Evolutionary conservation across 192 early-diverging fungal genomes (phyloP).

Genomic region (Thamnidium elegans): DNA sequence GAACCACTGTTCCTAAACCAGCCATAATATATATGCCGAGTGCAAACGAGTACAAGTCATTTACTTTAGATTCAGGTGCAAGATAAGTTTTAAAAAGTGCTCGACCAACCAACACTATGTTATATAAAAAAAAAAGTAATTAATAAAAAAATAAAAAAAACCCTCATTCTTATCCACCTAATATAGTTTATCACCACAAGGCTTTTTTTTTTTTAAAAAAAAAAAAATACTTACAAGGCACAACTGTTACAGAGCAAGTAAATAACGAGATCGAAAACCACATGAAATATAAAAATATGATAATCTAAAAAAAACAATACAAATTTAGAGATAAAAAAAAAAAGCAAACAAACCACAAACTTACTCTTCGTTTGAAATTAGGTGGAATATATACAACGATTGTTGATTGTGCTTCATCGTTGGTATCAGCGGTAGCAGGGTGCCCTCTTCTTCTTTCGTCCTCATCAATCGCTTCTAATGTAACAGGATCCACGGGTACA

Average conservation of each 20-base stretch:
- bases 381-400: conserved; percentile 83
- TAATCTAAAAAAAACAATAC: conserved; percentile 22
- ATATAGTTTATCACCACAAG: too few relatives aligned
- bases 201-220: background rate
- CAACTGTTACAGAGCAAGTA: conserved; percentile 44
- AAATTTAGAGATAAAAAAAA: conserved; percentile 3
- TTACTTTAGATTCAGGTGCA: conserved; percentile 52
- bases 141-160: too few relatives aligned
- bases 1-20: conserved; percentile 24
- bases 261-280: conserved; percentile 54
- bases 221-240: conserved; percentile 40
- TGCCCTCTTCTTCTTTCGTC: conserved; percentile 62
- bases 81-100: conserved; percentile 41
- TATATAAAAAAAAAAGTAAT: too few relatives aligned
- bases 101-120: conserved; percentile 65
- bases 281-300: conserved; percentile 51
- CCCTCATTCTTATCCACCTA: too few relatives aligned
- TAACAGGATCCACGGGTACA: conserved; percentile 63
- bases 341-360: background rate
- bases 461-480: conserved; percentile 51
- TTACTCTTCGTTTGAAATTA: conserved; percentile 58
- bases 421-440: conserved; percentile 39
- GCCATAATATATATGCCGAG: conserved; percentile 64
- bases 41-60: conserved; percentile 76
- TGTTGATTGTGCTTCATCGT: conserved; percentile 64